Evolutionary conservation across 352 stramenopile species (phyloP).

Genomic region (Globisporangium irregulare): DNA sequence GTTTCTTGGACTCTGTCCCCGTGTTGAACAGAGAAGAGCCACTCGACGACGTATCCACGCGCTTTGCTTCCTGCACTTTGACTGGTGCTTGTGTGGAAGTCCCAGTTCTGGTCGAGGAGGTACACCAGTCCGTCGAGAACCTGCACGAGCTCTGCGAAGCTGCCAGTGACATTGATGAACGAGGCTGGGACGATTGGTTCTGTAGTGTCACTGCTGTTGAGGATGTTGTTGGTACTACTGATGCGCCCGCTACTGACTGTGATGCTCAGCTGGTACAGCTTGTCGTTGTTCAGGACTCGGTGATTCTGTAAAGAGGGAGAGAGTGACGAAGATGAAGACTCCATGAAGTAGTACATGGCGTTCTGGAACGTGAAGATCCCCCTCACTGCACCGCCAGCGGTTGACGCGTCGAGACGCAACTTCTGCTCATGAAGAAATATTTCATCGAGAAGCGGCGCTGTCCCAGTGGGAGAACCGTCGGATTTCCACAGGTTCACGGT

Average conservation of each 20-base stretch:
- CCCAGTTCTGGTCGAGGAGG: constrained; percentile 50
- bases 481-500: constrained; percentile 29
- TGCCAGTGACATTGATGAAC: constrained; percentile 15
- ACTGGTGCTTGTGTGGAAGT: constrained; percentile 23
- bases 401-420: constrained; percentile 6
- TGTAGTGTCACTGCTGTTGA: background rate
- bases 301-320: background rate
- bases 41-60: constrained; percentile 31
- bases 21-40: constrained; percentile 38
- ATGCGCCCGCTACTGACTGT: constrained; percentile 22
- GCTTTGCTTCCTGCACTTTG: background rate
- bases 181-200: background rate
- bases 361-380: constrained; percentile 20
- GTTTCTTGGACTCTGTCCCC: constrained; percentile 24
- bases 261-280: constrained; percentile 20
- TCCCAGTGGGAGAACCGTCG: constrained; percentile 26
- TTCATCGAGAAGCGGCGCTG: constrained; percentile 23
- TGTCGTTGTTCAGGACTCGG: background rate
- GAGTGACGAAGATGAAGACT: background rate
- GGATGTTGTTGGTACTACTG: constrained; percentile 2
- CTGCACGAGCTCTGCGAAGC: constrained; percentile 17
- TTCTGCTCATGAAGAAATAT: constrained; percentile 19
- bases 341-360: constrained; percentile 26
- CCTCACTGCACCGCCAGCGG: background rate
- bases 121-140: constrained; percentile 31